Base-by-base conservation (phyloP, 2,329 filamentous ascomycete species). In the Exophiala alcalophila region DNA sequence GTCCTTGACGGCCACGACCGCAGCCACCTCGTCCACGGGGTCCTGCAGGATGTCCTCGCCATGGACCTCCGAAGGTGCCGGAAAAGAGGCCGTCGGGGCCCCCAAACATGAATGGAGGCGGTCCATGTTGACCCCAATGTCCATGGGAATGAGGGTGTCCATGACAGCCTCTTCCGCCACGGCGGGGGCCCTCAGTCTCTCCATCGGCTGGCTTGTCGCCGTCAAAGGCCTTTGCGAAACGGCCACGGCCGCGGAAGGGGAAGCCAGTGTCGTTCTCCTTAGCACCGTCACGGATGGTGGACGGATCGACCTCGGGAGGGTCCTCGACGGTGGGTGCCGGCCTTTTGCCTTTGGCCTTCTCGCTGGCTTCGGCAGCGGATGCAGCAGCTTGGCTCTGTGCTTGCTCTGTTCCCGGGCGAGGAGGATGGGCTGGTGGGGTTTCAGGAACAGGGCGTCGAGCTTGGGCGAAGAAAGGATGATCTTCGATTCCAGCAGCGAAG, bases 401-500 rank as follows among this genome's bases (percentile, higher is more conserved):
- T 46, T 72, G 67, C 36, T 61, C 50, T 33, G 61, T 57, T 46
- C 64, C 52, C 44, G 44, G 37, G 63, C 53, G 47, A 62, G 42
- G 20, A 33, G 47, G 26, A 28, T 43, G 18, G 37, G 33, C 14
- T 35, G 46, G 33, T 34, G 36, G 47, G 57, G 42, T 59, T 56
- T 12, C 60, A 62, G 67, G 44, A 55, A 54, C 52, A 61, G 48
- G 58, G 25, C 47, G 58, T 35, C 56, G 59, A 37, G 63, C 60
- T 49, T 61, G 61, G 38, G 59, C 58, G 49, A 70, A 71, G 59
- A 69, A 67, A 18, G 72, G 68, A 54, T 74, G 67, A 16, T 65
- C 59, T 52, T 78, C 73, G 9, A 79, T 63, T 48, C 61, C 65
- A 38, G 71, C 66, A 39, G 78, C 54, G 47, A 73, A 74, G 58